Evolutionary conservation across 148 eudicot species (phyloP).

Genomic region (Vaccinium myrtillus): DNA sequence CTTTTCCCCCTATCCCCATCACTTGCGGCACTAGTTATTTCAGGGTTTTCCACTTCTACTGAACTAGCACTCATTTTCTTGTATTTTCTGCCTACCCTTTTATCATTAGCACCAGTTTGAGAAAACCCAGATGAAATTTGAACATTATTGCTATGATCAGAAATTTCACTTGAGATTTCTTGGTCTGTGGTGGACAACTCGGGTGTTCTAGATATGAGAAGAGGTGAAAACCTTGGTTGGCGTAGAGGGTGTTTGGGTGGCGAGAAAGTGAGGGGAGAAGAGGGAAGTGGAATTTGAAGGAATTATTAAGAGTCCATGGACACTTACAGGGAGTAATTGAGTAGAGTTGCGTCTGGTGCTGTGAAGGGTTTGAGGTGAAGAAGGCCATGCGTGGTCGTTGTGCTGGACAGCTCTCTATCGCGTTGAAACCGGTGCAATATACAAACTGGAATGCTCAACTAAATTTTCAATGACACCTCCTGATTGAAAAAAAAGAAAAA

Average conservation of each 20-base stretch:
- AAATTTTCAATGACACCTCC: too few relatives aligned
- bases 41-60: conserved; percentile 21
- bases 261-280: conserved; percentile 26
- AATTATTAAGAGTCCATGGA: conserved; percentile 26
- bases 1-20: conserved; percentile 26
- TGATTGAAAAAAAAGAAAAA: too few relatives aligned
- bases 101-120: conserved; percentile 25
- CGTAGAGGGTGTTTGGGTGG: conserved; percentile 33
- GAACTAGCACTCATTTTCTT: conserved; percentile 12
- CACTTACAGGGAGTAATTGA: conserved; percentile 51
- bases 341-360: conserved; percentile 36
- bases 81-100: conserved; percentile 24
- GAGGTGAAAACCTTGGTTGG: conserved; percentile 32
- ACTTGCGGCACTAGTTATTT: conserved; percentile 19
- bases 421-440: conserved; percentile 7
- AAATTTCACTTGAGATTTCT: conserved; percentile 26
- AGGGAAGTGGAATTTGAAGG: conserved; percentile 34
- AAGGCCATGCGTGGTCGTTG: conserved; percentile 80
- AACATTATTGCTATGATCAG: conserved; percentile 14
- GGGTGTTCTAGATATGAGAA: conserved; percentile 24
- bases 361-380: conserved; percentile 43
- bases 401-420: conserved; percentile 8
- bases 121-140: conserved; percentile 33
- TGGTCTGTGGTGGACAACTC: conserved; percentile 15
- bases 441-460: neutral